Conservation (phyloP, 1,284 basidiomycete genomes). For the Cryptococcus sp. region DNA sequence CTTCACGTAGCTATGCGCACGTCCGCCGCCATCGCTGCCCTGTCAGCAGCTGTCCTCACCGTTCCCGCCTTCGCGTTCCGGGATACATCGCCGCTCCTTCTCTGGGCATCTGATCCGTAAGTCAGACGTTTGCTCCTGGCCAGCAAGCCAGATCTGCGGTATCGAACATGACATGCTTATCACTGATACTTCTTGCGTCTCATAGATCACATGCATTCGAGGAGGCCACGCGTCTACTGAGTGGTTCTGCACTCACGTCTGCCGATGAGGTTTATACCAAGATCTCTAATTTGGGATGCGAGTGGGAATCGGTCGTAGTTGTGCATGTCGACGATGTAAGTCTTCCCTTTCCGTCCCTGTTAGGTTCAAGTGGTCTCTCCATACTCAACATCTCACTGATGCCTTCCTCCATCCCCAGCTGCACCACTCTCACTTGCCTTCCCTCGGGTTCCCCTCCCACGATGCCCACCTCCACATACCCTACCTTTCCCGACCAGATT, state of each 20-base stretch:
- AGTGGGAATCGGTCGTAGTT: slow-evolving; percentile 40
- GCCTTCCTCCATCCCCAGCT: slow-evolving; percentile 23
- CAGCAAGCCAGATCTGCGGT: background rate
- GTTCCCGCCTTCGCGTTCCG: slow-evolving; percentile 35
- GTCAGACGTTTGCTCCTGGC: slow-evolving; percentile 9
- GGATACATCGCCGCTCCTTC: slow-evolving; percentile 45
- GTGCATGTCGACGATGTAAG: slow-evolving; percentile 36
- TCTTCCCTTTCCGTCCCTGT: background rate
- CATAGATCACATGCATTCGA: slow-evolving; percentile 12
- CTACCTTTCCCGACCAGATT: slow-evolving; percentile 32
- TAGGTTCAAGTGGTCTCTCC: too few species aligned
- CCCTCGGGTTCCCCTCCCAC: slow-evolving; percentile 15
- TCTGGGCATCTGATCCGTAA: slow-evolving; percentile 45
- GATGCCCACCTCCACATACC: slow-evolving; percentile 40
- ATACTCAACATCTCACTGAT: background rate
- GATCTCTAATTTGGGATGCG: slow-evolving; percentile 43
- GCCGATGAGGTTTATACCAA: slow-evolving; percentile 43
- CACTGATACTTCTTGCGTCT: background rate
- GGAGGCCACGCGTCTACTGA: slow-evolving; percentile 3
- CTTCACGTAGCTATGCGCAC: too few species aligned
- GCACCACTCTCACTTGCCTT: slow-evolving; percentile 37
- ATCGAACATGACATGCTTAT: slow-evolving; percentile 3
- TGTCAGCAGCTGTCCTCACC: slow-evolving; percentile 29
- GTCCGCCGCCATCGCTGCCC: slow-evolving; percentile 17
- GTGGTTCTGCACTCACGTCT: slow-evolving; percentile 28